Evolutionary conservation across 495 filamentous ascomycete species (phyloP).

Genomic region (Aspergillus nidulans): DNA sequence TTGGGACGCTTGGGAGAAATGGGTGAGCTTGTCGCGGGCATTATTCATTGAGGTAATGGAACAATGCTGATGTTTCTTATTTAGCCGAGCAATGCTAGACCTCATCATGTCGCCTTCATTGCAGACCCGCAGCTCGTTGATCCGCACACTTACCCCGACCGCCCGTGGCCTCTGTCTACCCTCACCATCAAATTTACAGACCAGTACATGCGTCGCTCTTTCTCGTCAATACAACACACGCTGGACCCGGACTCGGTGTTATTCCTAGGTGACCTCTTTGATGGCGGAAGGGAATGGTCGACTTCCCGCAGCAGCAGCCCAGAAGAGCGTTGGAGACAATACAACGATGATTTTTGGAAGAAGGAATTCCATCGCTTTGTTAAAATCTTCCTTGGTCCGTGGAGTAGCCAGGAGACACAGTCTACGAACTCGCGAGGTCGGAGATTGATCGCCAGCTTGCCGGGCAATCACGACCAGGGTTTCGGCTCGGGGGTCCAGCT

Average conservation of each 20-base stretch:
- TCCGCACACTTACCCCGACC: conserved; percentile 90
- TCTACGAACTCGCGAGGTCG: conserved; percentile 41
- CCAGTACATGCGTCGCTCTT: conserved; percentile 78
- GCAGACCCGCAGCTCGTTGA: conserved; percentile 98
- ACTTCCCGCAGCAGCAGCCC: conserved; percentile 61
- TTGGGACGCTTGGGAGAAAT: conserved; percentile 87
- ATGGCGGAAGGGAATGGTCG: conserved; percentile 94
- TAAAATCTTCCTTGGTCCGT: conserved; percentile 68
- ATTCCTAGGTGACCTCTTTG: conserved; percentile 94
- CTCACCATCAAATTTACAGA: conserved; percentile 82
- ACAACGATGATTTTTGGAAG: conserved; percentile 76
- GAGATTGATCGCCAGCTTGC: conserved; percentile 74
- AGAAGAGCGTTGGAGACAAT: conserved; percentile 66
- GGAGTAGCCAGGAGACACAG: conserved; percentile 40
- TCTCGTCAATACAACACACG: conserved; percentile 60
- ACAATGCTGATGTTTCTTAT: background rate
- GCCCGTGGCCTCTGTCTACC: conserved; percentile 81
- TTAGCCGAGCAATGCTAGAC: conserved; percentile 69
- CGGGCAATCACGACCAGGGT: conserved; percentile 96
- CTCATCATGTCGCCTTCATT: conserved; percentile 82
- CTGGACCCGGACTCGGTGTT: conserved; percentile 77
- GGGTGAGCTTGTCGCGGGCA: conserved; percentile 56
- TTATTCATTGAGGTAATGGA: no score
- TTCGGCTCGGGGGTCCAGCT: conserved; percentile 81
- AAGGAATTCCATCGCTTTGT: conserved; percentile 76